phyloP scores from a whole-genome alignment of 305 asterid species.

The Solanum hybrid region DNA sequence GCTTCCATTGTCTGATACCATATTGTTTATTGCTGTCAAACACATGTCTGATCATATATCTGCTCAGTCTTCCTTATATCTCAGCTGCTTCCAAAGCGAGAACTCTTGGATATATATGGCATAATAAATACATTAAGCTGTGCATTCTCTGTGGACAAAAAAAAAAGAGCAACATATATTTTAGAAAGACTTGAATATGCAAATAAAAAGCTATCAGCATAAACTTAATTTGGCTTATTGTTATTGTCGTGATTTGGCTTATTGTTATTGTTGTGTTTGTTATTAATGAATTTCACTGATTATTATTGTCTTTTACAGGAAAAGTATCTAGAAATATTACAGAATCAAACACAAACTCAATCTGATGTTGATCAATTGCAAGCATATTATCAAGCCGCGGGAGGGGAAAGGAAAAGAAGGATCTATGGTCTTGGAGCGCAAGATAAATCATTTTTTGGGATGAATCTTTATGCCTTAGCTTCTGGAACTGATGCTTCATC shows the following conservation, averaged over 20 bases:
- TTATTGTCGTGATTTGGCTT: too few species aligned
- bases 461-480: too few species aligned
- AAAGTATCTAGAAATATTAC: neutral
- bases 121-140: too few species aligned
- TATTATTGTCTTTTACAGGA: neutral
- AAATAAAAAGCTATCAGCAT: too few species aligned
- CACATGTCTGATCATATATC: slow-evolving; percentile 65
- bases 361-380: neutral
- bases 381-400: neutral
- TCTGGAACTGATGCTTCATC: neutral
- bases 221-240: too few species aligned
- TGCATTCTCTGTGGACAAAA: too few species aligned
- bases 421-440: neutral
- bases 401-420: neutral
- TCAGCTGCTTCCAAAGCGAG: slow-evolving; percentile 72
- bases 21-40: slow-evolving; percentile 66
- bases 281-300: too few species aligned
- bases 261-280: too few species aligned
- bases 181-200: too few species aligned
- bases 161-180: too few species aligned
- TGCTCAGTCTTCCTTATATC: slow-evolving; percentile 75
- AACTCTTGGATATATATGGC: slow-evolving; percentile 8
- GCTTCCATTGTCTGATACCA: slow-evolving; percentile 74
- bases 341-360: neutral
- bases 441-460: too few species aligned